Evolutionary conservation across 108 stramenopile genomes (phyloP), one percentile per base, ranked within the genome.

Genomic region (Skeletonema costatum): DNA sequence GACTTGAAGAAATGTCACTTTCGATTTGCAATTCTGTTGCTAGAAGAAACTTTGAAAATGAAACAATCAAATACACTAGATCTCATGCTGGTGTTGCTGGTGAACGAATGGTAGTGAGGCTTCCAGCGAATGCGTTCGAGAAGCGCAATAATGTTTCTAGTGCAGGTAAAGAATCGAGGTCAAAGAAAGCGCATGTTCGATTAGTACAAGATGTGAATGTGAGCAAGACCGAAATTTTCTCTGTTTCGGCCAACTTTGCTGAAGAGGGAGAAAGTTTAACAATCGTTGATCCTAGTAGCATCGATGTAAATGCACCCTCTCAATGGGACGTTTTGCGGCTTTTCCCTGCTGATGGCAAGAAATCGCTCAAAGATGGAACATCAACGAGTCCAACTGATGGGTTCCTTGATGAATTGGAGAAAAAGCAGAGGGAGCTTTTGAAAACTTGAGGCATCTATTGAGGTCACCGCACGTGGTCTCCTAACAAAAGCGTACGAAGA

Each of bases 1-100:
- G 92, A 93, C 77, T 60, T 93, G 68, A 87, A 90, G 36, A 90
- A 90, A 76, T 90, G 89, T 68, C 88, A 82, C 71, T 89, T 78
- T 35, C 75, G 81, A 29, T 90, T 79, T 46, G 88, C 90, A 29
- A 83, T 92, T 59, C 68, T 73, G 32, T 77, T 78, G 74, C 62
- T 74, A 14, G 78, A 83, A 51, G 83, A 84, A 58, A 60, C 44
- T 39, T 65, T 70, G 19, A 84, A 66, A 68, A 25, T 42, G 7
- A 35, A 62, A 44, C 17, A 50, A 68, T 29, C 61, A 32, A 36
- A 69, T 31, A 12, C 17, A 5, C 1, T 30, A 7, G 41, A 13
- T 16, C 25, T 48, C 36, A 60, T 11, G 32, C 39, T 7, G 50
- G 29, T 68, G 39, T 17, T 73, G 51, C 68, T 68, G 51, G 21